A percentile compares a stretch with the other conserved stretches of the same genome.
These are phyloP conservation scores for Trichosporon sp. DNA, from an alignment of 1,284 basidiomycete genomes.

Conservation along the genomic window DNA sequence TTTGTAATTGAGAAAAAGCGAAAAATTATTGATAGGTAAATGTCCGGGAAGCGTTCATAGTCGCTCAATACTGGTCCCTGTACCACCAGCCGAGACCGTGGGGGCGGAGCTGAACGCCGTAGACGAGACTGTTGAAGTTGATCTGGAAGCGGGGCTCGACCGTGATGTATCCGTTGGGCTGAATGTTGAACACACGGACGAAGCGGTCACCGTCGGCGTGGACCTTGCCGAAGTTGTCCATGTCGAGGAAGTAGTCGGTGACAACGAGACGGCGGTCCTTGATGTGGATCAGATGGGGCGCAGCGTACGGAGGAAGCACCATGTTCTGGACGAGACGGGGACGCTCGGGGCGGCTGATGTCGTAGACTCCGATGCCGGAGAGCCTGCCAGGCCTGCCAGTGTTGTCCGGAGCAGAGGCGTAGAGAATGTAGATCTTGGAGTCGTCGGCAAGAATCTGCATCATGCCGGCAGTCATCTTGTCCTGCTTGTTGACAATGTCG, in stretches of 20 bases:
- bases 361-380: slow-evolving; percentile 13
- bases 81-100: slow-evolving; percentile 9
- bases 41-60: background rate
- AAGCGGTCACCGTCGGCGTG: slow-evolving; percentile 17
- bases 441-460: slow-evolving; percentile 15
- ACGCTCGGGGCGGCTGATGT: slow-evolving; percentile 8
- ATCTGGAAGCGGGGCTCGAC: slow-evolving; percentile 10
- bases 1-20: background rate
- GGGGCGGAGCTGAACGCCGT: slow-evolving; percentile 11
- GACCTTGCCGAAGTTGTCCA: slow-evolving; percentile 19
- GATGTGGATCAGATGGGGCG: slow-evolving; percentile 14
- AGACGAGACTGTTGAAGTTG: slow-evolving; percentile 8
- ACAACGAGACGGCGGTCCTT: slow-evolving; percentile 12
- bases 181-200: slow-evolving; percentile 13
- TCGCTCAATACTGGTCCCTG: background rate
- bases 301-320: slow-evolving; percentile 11
- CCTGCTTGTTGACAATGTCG: slow-evolving; percentile 6
- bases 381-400: slow-evolving; percentile 7
- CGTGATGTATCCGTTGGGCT: slow-evolving; percentile 6
- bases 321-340: slow-evolving; percentile 11
- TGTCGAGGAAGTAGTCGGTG: slow-evolving; percentile 17
- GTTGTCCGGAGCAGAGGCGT: slow-evolving; percentile 9
- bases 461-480: slow-evolving; percentile 15
- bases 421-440: slow-evolving; percentile 13
- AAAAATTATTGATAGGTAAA: no score